phyloP scores from a whole-genome alignment of 164 flowering plant species.

The Dillenia suffruticosa region DNA sequence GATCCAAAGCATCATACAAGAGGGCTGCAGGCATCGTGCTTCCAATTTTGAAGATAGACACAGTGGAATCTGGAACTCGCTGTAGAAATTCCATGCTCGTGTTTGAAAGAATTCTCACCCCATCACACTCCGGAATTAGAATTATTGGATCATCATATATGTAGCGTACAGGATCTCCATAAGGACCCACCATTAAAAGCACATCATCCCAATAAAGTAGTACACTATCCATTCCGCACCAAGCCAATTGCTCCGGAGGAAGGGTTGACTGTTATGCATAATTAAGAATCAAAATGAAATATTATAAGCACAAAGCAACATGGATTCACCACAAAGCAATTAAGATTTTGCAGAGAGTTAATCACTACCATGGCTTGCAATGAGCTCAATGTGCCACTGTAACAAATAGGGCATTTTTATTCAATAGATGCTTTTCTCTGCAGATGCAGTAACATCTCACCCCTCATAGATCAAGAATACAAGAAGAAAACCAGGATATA shows the following conservation, averaged over 20 bases:
- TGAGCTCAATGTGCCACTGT: not conserved
- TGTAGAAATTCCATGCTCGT: slow-evolving; percentile 89
- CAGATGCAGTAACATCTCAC: too few relatives aligned
- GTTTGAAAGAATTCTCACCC: slow-evolving; percentile 90
- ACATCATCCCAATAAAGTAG: slow-evolving; percentile 91
- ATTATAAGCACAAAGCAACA: too few relatives aligned
- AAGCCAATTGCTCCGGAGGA: slow-evolving; percentile 92
- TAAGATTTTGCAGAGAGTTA: not conserved
- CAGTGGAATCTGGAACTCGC: slow-evolving; percentile 92
- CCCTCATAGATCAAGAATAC: too few relatives aligned
- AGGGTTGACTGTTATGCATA: slow-evolving; percentile 63
- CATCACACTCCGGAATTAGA: slow-evolving; percentile 95
- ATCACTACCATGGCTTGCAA: not conserved
- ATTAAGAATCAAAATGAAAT: not conserved
- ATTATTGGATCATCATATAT: slow-evolving; percentile 85
- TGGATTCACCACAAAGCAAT: too few relatives aligned
- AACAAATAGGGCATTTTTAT: not conserved
- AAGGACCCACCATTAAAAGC: slow-evolving; percentile 94
- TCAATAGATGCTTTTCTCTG: not conserved
- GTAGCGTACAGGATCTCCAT: slow-evolving; percentile 76
- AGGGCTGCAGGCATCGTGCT: slow-evolving; percentile 92
- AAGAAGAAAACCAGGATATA: too few relatives aligned
- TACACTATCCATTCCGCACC: slow-evolving; percentile 97
- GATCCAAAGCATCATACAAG: slow-evolving; percentile 94
- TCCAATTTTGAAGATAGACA: slow-evolving; percentile 87